Base-by-base conservation (phyloP, 148 eudicot genomes). In the Persicaria maculosa region DNA sequence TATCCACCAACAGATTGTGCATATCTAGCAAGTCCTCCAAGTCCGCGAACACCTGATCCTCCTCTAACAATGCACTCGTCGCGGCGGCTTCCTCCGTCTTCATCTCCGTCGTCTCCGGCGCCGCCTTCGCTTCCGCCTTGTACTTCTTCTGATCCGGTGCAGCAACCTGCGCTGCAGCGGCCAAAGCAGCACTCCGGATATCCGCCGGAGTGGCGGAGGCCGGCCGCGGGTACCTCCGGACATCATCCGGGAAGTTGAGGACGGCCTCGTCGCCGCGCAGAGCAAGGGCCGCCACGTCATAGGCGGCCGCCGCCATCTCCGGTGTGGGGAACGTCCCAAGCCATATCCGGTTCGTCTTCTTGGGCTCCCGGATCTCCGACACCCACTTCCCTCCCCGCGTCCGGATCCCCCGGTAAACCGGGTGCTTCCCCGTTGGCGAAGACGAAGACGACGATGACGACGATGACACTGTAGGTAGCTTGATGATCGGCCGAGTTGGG, bases 271-370 rank as follows among this genome's bases (percentile, higher is more conserved):
- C 43, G 0, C 94, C 94, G 31, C 83, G 83, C 0, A 90, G 77
- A 7, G 91, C 91, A 0, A 86, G 79, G n/a, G 88, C 89, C 9
- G 94, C 94, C 55, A 79, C 91, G 43, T 90, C 94, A 44, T 90
- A 90, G 25, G 93, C 93, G 0, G 91, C 84, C 0, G 93, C 91
- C 0, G 93, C 93, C 93, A 87, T 87, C 69, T 89, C 93, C n/a
- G 93, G 78, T 0, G 83, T 65, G 0, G 88, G 83, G 76, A 80
- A 87, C 0, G 93, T 89, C 0, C 93, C 93, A 0, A 89, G 82
- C 93, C 93, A 89, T 45, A 89, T 85, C 4, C 93, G 87, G 9
- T 75, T 87, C 9, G 88, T 83, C 76, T 89, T 89, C 12, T 80
- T 78, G 0, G 93, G 93, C 83, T 89, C 90, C 0, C 93, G 86